A percentile compares a stretch with the other conserved stretches of the same genome.
These are phyloP conservation scores for Hysterium pulicare DNA, from an alignment of 2,329 filamentous ascomycete species.

Conservation along the genomic window DNA sequence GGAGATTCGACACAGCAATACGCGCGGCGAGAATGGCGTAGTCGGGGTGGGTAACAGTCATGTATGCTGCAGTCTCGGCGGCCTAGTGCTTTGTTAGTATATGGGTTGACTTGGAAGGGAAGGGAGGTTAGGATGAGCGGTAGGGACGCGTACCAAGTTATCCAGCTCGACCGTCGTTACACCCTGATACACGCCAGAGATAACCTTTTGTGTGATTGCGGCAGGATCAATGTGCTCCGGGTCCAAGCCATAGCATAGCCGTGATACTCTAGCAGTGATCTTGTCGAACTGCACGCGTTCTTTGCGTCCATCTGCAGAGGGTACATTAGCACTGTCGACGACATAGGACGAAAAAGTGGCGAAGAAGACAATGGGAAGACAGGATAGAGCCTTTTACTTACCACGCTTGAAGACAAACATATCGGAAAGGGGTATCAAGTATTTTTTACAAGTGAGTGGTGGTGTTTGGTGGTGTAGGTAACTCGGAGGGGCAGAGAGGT, in stretches of 20 bases:
- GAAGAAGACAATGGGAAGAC: conserved; percentile 1
- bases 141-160: conserved; percentile 71
- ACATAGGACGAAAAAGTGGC: conserved; percentile 6
- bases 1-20: conserved; percentile 97
- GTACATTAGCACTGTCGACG: not conserved
- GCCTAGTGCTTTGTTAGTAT: conserved; percentile 56
- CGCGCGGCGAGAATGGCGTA: conserved; percentile 97
- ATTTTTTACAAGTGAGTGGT: conserved; percentile 19
- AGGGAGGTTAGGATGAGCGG: conserved; percentile 1
- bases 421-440: conserved; percentile 20
- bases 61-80: conserved; percentile 97
- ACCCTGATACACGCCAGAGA: conserved; percentile 97
- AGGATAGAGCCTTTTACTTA: conserved; percentile 22
- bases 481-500: conserved; percentile 19
- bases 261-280: conserved; percentile 97
- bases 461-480: conserved; percentile 15
- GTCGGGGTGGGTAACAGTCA: conserved; percentile 98
- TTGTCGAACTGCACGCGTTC: conserved; percentile 99
- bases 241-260: conserved; percentile 96
- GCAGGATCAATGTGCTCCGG: conserved; percentile 94
- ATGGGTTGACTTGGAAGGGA: conserved; percentile 3
- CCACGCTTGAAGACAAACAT: conserved; percentile 44
- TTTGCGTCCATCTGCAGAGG: conserved; percentile 82
- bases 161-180: conserved; percentile 96
- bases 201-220: conserved; percentile 98